Conservation (phyloP, 148 eudicot genomes). For the Rhododendron williamsianum region DNA sequence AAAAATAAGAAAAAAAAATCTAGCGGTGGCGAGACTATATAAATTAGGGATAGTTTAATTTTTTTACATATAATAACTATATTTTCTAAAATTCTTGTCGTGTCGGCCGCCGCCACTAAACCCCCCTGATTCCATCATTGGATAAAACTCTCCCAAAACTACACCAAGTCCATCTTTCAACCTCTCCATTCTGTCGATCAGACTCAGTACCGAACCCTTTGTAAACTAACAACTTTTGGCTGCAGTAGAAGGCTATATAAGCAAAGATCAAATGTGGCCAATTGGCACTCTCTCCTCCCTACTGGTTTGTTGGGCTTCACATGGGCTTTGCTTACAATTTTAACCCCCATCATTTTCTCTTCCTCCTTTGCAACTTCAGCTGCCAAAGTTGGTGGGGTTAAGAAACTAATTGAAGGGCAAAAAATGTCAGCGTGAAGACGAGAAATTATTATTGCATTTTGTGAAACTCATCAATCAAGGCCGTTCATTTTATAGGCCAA, state of each 20-base stretch:
- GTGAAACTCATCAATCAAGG: no score
- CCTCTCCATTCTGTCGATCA: conserved; percentile 36
- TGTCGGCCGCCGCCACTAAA: no score
- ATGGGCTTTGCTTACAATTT: conserved; percentile 41
- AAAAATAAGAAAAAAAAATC: no score
- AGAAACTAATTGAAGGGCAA: background rate
- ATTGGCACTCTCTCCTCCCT: conserved; percentile 65
- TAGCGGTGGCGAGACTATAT: no score
- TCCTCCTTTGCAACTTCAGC: conserved; percentile 20
- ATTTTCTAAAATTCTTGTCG: no score
- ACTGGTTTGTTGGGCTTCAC: conserved; percentile 60
- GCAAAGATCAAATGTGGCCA: conserved; percentile 86
- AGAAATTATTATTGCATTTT: no score
- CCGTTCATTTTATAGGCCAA: no score
- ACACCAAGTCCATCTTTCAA: conserved; percentile 56
- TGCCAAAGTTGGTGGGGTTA: conserved; percentile 15
- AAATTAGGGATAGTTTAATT: no score
- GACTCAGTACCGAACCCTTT: conserved; percentile 24
- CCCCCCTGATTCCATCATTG: no score
- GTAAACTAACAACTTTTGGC: conserved; percentile 77
- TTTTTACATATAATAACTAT: no score
- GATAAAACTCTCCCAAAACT: conserved; percentile 63
- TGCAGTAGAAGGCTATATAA: conserved; percentile 79
- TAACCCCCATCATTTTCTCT: conserved; percentile 19
- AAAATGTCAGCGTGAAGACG: no score